phyloP scores from a whole-genome alignment of 306 rosid genomes.

The Styphnolobium japonicum region DNA sequence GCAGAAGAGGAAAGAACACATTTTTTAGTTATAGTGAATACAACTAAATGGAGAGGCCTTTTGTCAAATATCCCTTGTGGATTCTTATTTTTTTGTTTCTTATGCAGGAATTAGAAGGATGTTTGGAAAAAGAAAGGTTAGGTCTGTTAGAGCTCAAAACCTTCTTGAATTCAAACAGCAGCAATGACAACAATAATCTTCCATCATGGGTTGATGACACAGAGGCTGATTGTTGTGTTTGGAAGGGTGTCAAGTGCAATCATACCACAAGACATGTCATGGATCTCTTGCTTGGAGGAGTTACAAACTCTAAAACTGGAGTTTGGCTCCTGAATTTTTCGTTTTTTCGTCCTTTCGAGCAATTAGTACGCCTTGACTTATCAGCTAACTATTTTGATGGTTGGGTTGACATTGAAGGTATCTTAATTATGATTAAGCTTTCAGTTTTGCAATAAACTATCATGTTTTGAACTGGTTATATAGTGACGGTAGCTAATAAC shows the following conservation, averaged over 20 bases:
- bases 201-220: neutral
- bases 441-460: too few relatives aligned
- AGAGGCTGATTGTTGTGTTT: neutral
- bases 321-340: neutral
- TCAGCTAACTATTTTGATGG: neutral
- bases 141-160: neutral
- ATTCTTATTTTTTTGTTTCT: neutral
- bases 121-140: neutral
- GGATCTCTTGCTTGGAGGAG: neutral
- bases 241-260: neutral
- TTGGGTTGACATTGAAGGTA: neutral
- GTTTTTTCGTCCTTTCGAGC: neutral
- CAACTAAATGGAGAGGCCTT: neutral
- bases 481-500: too few relatives aligned
- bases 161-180: neutral
- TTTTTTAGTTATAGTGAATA: neutral
- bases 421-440: too few relatives aligned
- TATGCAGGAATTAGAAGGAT: neutral
- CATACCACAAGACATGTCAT: neutral
- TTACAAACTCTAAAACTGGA: neutral
- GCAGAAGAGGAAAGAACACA: too few relatives aligned
- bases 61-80: neutral
- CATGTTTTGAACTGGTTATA: too few relatives aligned
- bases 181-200: neutral
- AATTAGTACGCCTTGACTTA: neutral